phyloP scores from a whole-genome alignment of 352 stramenopile genomes.

The Globisporangium irregulare region DNA sequence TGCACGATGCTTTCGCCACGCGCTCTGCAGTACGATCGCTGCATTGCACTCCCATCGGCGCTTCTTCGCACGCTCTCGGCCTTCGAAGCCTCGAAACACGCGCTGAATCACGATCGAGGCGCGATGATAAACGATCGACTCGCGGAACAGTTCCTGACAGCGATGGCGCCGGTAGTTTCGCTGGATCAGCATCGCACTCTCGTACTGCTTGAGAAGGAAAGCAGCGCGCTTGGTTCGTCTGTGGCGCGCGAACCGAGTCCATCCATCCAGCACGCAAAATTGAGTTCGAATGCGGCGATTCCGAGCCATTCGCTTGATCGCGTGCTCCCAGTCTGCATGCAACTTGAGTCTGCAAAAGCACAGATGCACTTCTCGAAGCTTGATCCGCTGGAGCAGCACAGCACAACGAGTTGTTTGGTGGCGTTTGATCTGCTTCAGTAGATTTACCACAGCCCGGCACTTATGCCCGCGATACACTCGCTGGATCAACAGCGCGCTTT shows the following conservation, averaged over 20 bases:
- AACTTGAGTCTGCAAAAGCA: constrained; percentile 35
- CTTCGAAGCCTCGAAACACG: constrained; percentile 44
- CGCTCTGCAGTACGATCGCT: constrained; percentile 48
- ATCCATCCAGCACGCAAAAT: constrained; percentile 17
- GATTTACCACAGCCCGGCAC: constrained; percentile 19
- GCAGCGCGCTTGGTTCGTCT: constrained; percentile 40
- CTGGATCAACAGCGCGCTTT: constrained; percentile 42
- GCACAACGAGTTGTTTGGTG: constrained; percentile 29
- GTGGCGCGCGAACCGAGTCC: constrained; percentile 21
- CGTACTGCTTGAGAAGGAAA: constrained; percentile 28
- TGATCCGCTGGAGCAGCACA: constrained; percentile 35
- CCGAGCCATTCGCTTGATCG: constrained; percentile 35
- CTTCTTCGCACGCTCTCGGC: constrained; percentile 31
- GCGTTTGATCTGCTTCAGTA: constrained; percentile 24
- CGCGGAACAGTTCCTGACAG: constrained; percentile 49
- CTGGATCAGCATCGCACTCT: constrained; percentile 61
- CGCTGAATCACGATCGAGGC: constrained; percentile 59
- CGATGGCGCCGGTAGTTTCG: constrained; percentile 54
- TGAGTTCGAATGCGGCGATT: constrained; percentile 16
- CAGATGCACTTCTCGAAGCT: constrained; percentile 16
- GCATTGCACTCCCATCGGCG: constrained; percentile 40
- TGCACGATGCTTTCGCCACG: constrained; percentile 49
- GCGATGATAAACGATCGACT: constrained; percentile 30
- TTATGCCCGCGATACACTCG: constrained; percentile 48
- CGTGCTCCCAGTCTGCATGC: constrained; percentile 19